Evolutionary conservation across 2,329 filamentous ascomycete genomes (phyloP), one percentile per base, ranked within the genome.

Genomic region (Lasiodiplodia hormozganensis): DNA sequence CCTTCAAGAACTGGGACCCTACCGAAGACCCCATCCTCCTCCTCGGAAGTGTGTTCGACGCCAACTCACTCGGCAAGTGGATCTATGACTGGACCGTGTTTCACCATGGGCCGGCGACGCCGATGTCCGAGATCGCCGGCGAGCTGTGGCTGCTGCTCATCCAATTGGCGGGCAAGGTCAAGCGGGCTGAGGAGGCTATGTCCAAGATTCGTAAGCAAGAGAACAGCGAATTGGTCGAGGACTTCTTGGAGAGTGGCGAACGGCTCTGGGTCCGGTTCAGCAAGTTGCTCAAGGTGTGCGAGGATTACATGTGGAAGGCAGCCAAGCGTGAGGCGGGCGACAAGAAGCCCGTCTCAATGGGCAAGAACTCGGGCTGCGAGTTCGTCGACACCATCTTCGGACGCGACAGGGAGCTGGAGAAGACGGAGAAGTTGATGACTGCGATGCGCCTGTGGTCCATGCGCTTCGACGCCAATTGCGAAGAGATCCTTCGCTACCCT

Each of bases 71-170:
- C 36, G 96, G 96, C 76, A 97, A 97, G 83, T 99, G 96, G 96
- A 96, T 99, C 77, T 99, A 97, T 82, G 96, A 98, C 85, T 99
- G 96, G 96, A 97, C 96, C 21, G 93, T 97, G 71, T 97, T 93
- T 83, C 90, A 91, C 78, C 90, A 96, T 73, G 93, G 93, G 47
- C 88, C 93, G 16, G 88, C 88, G 51, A 93, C 92, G 12, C 92
- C 94, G 62, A 92, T 97, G 76, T 89, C 94, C 65, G 94, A 97
- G 72, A 90, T 97, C 81, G 94, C 96, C 2, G 96, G 95, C 73
- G 94, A 98, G 76, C 86, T 99, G 67, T 99, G 96, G 96, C 87
- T 98, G 28, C 86, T 97, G 60, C 87, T 98, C 69, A 98, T 98
- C 79, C 92, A 97, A 81, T 86, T 98, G 56, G 92, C 94, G 16